Evolutionary conservation across 208 protist species (phyloP).

Genomic region (Endotrypanum monterogeii): DNA sequence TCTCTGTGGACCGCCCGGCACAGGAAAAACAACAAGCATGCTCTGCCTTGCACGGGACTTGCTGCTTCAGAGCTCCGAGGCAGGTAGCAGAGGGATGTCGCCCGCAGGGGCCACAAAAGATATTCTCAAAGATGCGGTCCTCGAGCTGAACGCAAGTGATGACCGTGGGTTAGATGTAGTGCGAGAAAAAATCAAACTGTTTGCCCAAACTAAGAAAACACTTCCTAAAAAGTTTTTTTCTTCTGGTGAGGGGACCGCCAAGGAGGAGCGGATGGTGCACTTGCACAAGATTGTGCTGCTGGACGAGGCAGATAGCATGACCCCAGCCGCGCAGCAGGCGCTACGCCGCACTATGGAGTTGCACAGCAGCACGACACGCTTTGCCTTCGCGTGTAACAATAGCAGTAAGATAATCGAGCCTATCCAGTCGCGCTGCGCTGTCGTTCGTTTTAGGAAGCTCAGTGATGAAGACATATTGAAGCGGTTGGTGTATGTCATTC

Average conservation of each 20-base stretch:
- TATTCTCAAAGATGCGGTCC: conserved; percentile 94
- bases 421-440: conserved; percentile 96
- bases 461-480: conserved; percentile 92
- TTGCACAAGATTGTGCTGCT: conserved; percentile 99
- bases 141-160: conserved; percentile 99
- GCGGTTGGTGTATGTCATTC: conserved; percentile 91
- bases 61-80: conserved; percentile 60
- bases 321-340: conserved; percentile 97
- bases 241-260: conserved; percentile 18
- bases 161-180: conserved; percentile 99
- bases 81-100: conserved; percentile 1
- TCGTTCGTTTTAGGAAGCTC: conserved; percentile 88
- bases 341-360: conserved; percentile 99
- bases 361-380: conserved; percentile 97
- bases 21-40: conserved; percentile 98
- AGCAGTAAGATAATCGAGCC: conserved; percentile 99
- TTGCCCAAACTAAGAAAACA: conserved; percentile 96
- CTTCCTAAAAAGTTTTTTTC: conserved; percentile 68
- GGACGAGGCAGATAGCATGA: conserved; percentile 99
- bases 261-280: conserved; percentile 34
- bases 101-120: conserved; percentile 20
- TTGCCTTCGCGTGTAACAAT: conserved; percentile 99
- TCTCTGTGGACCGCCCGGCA: conserved; percentile 93
- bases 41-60: conserved; percentile 95
- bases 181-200: conserved; percentile 98